phyloP scores from a whole-genome alignment of 805 yeast species.

The Komagataella kurtzmanii region DNA sequence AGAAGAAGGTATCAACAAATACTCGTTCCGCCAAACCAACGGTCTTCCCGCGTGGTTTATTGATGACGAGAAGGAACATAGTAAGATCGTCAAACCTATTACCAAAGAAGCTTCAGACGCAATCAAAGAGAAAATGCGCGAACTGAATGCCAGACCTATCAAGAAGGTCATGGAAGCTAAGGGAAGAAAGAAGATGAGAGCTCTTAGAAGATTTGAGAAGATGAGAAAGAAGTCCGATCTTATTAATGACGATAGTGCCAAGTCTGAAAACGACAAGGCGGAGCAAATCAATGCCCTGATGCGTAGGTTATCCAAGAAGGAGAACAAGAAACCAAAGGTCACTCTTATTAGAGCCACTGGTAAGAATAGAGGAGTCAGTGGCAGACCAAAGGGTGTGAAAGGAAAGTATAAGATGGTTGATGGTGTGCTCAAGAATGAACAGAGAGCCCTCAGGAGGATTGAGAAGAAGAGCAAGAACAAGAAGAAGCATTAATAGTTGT shows the following conservation, averaged over 20 bases:
- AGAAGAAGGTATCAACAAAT: slow-evolving; percentile 89
- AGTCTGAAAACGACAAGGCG: slow-evolving; percentile 88
- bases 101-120: slow-evolving; percentile 89
- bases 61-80: slow-evolving; percentile 83
- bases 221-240: slow-evolving; percentile 85
- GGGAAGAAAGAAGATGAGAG: slow-evolving; percentile 92
- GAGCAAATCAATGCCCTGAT: slow-evolving; percentile 82
- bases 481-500: slow-evolving; percentile 5
- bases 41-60: slow-evolving; percentile 94
- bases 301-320: slow-evolving; percentile 67
- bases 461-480: slow-evolving; percentile 72
- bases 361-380: slow-evolving; percentile 70
- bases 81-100: slow-evolving; percentile 78
- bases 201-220: slow-evolving; percentile 74
- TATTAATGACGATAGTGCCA: slow-evolving; percentile 76
- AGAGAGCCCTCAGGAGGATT: slow-evolving; percentile 81
- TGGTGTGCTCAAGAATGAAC: slow-evolving; percentile 95
- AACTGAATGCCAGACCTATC: slow-evolving; percentile 92
- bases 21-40: slow-evolving; percentile 83
- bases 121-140: slow-evolving; percentile 58
- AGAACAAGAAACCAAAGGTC: slow-evolving; percentile 61
- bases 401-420: slow-evolving; percentile 99
- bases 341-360: slow-evolving; percentile 86
- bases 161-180: slow-evolving; percentile 97
- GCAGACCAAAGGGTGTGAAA: slow-evolving; percentile 93